Evolutionary conservation across 192 early-diverging fungal genomes (phyloP).

Genomic region (Geranomyces variabilis): DNA sequence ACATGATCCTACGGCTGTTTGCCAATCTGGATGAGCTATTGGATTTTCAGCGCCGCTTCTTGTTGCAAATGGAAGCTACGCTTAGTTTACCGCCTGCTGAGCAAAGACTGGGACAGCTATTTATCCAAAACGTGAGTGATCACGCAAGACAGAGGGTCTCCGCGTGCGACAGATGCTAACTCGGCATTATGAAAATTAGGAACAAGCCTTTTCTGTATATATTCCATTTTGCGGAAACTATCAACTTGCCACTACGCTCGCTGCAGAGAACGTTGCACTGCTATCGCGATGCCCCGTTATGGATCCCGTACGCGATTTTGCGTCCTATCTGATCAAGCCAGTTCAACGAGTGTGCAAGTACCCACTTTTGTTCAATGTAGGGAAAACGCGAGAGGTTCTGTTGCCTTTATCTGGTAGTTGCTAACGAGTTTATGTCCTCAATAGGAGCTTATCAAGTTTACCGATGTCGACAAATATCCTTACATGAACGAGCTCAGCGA

Average conservation of each 20-base stretch:
- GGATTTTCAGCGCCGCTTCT: conserved; percentile 94
- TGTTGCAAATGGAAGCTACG: conserved; percentile 83
- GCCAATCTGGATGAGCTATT: conserved; percentile 91
- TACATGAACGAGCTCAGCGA: conserved; percentile 56
- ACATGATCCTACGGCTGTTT: conserved; percentile 83
- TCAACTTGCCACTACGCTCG: conserved; percentile 48
- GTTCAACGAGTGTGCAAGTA: conserved; percentile 98
- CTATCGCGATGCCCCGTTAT: conserved; percentile 65
- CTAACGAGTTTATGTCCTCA: background rate
- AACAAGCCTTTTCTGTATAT: conserved; percentile 64
- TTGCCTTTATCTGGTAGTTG: background rate
- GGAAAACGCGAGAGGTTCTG: conserved; percentile 18
- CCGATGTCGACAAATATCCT: conserved; percentile 38
- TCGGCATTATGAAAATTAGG: conserved; percentile 32
- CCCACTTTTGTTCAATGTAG: conserved; percentile 80
- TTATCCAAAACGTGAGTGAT: conserved; percentile 66
- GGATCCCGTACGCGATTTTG: conserved; percentile 87
- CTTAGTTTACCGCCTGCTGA: conserved; percentile 72
- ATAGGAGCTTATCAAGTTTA: conserved; percentile 52
- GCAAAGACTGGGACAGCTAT: conserved; percentile 87
- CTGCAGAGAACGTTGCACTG: conserved; percentile 37
- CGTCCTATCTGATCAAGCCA: conserved; percentile 93
- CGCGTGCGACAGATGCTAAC: no score
- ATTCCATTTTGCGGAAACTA: conserved; percentile 94
- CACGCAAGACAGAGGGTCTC: no score